Evolutionary conservation across 2,329 filamentous ascomycete genomes (phyloP).

Genomic region (Epichloe festucae): DNA sequence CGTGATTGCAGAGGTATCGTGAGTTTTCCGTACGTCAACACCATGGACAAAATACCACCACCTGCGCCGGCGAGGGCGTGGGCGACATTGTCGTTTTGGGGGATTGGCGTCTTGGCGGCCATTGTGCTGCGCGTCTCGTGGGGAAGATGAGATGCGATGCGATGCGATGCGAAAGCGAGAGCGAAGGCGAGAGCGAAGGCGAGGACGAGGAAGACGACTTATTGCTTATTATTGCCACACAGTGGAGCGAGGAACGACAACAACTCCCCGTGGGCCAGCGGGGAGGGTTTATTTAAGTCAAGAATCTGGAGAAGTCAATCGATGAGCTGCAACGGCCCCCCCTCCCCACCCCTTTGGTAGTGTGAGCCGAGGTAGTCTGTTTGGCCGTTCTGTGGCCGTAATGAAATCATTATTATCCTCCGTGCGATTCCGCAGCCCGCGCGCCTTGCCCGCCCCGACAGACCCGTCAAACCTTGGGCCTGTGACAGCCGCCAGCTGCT

Average conservation of each 20-base stretch:
- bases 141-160: background rate
- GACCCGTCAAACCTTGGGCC: background rate
- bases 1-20: background rate
- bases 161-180: background rate
- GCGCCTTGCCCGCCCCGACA: background rate
- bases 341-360: too few species aligned
- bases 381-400: background rate
- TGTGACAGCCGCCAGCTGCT: background rate
- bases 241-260: too few species aligned
- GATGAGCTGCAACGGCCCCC: too few species aligned
- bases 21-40: conserved; percentile 58
- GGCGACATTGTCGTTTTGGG: conserved; percentile 92
- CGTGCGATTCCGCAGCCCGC: background rate
- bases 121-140: conserved; percentile 8
- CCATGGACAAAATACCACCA: conserved; percentile 89
- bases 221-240: too few species aligned
- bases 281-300: too few species aligned
- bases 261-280: too few species aligned
- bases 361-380: conserved; percentile 4
- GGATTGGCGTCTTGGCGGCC: conserved; percentile 48
- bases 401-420: conserved; percentile 1
- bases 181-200: too few species aligned
- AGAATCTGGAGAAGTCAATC: too few species aligned
- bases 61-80: conserved; percentile 89
- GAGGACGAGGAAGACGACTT: too few species aligned